These are phyloP conservation scores for Aulographum hederae DNA, from an alignment of 2,329 filamentous ascomycete species.

Conservation along the genomic window DNA sequence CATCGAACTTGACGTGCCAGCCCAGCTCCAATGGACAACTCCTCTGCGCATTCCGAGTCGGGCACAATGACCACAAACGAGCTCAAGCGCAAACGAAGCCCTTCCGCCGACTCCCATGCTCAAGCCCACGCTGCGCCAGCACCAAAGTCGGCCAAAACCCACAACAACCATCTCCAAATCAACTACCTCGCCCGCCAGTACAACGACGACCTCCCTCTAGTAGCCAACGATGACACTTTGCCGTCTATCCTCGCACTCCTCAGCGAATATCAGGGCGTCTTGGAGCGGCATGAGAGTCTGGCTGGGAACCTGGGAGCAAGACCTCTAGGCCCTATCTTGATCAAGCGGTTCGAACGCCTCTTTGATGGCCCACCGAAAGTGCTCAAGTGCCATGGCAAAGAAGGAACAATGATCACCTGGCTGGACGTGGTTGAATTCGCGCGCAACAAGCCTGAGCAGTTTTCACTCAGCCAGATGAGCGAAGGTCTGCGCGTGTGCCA, in stretches of 20 bases:
- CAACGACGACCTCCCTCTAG: conserved; percentile 41
- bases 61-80: no score
- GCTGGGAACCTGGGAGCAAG: conserved; percentile 72
- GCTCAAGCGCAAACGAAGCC: conserved; percentile 29
- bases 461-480: conserved; percentile 49
- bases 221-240: conserved; percentile 51
- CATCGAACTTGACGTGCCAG: no score
- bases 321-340: conserved; percentile 61
- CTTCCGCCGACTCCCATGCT: conserved; percentile 14
- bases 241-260: conserved; percentile 55
- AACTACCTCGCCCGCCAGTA: conserved; percentile 49
- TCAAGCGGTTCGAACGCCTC: conserved; percentile 71
- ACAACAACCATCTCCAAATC: conserved; percentile 41
- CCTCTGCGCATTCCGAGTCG: no score
- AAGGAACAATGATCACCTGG: conserved; percentile 46
- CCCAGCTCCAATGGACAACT: no score
- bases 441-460: conserved; percentile 61
- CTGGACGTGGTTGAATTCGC: conserved; percentile 74
- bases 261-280: conserved; percentile 65
- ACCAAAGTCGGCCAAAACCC: conserved; percentile 35
- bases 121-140: conserved; percentile 13
- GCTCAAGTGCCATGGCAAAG: conserved; percentile 42
- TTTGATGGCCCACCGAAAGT: conserved; percentile 66
- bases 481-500: conserved; percentile 59
- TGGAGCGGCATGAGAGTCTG: conserved; percentile 72